Conservation (phyloP, 176 grass and related monocot species). For the Coix lacrymajobi region DNA sequence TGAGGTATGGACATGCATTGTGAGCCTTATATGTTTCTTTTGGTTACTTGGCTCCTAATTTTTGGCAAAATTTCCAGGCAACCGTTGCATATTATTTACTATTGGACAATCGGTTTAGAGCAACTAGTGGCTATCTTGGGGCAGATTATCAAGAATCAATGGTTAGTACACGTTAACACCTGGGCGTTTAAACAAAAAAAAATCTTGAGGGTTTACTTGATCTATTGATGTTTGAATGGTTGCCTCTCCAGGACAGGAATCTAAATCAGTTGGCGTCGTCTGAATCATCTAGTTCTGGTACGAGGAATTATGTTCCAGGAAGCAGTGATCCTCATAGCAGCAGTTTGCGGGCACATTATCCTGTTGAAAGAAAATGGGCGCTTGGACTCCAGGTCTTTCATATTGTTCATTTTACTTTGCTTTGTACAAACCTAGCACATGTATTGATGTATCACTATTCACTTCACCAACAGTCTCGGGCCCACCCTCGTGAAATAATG, state of each 20-base stretch:
- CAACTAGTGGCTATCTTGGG: conserved; percentile 82
- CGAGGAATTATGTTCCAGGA: conserved; percentile 38
- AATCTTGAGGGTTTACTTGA: not conserved
- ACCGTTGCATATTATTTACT: conserved; percentile 96
- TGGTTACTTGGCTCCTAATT: conserved; percentile 20
- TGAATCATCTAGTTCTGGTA: conserved; percentile 34
- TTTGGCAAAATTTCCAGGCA: conserved; percentile 52
- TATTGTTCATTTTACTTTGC: conserved; percentile 13
- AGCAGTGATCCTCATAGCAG: conserved; percentile 55
- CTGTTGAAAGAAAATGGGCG: conserved; percentile 92
- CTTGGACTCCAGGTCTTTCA: conserved; percentile 90
- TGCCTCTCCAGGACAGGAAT: conserved; percentile 35
- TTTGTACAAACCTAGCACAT: not conserved
- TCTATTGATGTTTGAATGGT: conserved; percentile 10
- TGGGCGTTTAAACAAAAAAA: not conserved
- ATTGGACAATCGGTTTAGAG: conserved; percentile 86
- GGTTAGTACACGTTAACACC: conserved; percentile 44
- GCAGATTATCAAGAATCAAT: conserved; percentile 71
- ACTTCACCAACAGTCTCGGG: conserved; percentile 65
- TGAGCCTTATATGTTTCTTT: conserved; percentile 1
- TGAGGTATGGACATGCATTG: conserved; percentile 56
- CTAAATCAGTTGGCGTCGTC: conserved; percentile 21
- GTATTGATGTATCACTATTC: conserved; percentile 30
- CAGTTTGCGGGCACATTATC: conserved; percentile 37
- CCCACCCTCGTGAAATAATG: conserved; percentile 95